phyloP scores from a whole-genome alignment of 1,284 basidiomycete genomes.

The Ceratobasidium sp. region DNA sequence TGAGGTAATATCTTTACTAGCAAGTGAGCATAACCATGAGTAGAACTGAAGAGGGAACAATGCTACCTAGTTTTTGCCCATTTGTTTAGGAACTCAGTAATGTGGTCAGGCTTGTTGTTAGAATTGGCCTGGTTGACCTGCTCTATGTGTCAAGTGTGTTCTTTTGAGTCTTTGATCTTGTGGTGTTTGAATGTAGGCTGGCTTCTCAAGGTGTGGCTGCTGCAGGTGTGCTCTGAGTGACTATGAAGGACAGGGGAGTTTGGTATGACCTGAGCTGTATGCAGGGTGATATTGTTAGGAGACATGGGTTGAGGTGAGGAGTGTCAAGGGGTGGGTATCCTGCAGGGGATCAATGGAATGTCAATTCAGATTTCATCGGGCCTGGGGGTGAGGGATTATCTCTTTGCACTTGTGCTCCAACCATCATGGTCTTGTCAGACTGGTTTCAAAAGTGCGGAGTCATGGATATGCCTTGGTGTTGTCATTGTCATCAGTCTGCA shows the following conservation, averaged over 20 bases:
- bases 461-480: neutral
- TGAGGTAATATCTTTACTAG: constrained; percentile 52
- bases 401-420: constrained; percentile 3
- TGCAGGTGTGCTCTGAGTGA: constrained; percentile 16
- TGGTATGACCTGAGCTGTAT: neutral
- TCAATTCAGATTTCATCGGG: neutral
- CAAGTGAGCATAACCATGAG: neutral
- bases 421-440: constrained; percentile 13
- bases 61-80: constrained; percentile 32
- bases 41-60: neutral
- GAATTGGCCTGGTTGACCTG: neutral
- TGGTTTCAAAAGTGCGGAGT: constrained; percentile 21
- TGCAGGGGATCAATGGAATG: neutral
- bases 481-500: neutral
- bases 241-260: constrained; percentile 19
- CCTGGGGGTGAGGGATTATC: too few relatives aligned
- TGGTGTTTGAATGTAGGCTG: neutral
- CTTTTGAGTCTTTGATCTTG: constrained; percentile 14
- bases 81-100: constrained; percentile 34
- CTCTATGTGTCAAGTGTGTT: constrained; percentile 9
- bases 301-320: constrained; percentile 9
- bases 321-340: neutral
- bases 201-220: constrained; percentile 5
- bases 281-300: neutral
- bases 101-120: constrained; percentile 16